Evolutionary conservation across 192 early-diverging fungal species (phyloP).

Genomic region (Backusella circina): DNA sequence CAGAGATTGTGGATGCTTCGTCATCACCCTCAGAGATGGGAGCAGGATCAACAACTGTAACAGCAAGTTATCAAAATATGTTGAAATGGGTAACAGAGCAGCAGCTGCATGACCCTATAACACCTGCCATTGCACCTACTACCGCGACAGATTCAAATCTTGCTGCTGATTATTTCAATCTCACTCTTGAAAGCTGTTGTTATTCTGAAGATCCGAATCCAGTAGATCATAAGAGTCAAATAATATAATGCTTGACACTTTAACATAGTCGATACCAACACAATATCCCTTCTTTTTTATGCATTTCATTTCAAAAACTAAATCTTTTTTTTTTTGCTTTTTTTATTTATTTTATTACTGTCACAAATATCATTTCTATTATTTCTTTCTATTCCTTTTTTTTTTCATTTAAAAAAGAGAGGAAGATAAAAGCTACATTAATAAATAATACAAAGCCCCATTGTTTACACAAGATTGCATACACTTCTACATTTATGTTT

Average conservation of each 20-base stretch:
- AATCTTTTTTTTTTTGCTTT: neutral
- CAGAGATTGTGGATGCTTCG: neutral
- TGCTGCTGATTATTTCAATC: neutral
- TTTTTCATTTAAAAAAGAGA: too few species aligned
- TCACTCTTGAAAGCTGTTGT: neutral
- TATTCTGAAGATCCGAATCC: neutral
- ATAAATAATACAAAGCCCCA: neutral
- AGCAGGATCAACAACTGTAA: neutral
- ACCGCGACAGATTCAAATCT: neutral
- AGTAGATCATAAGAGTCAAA: neutral
- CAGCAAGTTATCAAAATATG: neutral
- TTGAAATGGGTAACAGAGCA: neutral
- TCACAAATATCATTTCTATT: neutral
- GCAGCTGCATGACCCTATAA: neutral
- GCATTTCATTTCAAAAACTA: neutral
- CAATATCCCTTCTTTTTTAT: neutral
- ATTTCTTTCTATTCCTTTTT: neutral
- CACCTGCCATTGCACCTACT: neutral
- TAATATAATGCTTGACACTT: neutral
- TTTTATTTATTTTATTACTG: neutral
- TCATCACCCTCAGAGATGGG: neutral
- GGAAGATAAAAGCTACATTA: neutral
- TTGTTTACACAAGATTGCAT: too few species aligned
- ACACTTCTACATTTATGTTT: neutral
- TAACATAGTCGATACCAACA: neutral